Percentiles rank a stretch among this genome's conserved stretches.
Conservation (phyloP, 1,284 basidiomycete species). For the Ganoderma resinaceum region DNA sequence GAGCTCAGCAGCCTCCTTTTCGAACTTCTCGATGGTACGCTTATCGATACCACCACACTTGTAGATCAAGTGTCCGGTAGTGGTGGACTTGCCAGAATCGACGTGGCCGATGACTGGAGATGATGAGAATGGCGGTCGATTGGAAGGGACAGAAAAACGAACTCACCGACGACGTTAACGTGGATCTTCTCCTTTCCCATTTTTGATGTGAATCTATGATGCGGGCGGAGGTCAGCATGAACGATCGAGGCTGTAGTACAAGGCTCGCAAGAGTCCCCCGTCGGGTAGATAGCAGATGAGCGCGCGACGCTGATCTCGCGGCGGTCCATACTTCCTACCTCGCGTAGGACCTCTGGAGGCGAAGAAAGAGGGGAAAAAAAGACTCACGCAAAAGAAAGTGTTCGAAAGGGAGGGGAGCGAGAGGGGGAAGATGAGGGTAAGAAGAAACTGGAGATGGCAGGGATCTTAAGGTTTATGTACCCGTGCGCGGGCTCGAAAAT, state of each 20-base stretch:
- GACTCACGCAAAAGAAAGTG: slow-evolving; percentile 43
- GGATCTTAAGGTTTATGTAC: slow-evolving; percentile 46
- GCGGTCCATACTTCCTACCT: slow-evolving; percentile 19
- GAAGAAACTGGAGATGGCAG: slow-evolving; percentile 39
- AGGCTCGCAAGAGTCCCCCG: slow-evolving; percentile 13
- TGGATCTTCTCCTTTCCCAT: slow-evolving; percentile 92
- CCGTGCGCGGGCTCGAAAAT: slow-evolving; percentile 42
- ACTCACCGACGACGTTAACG: slow-evolving; percentile 92
- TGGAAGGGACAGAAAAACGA: slow-evolving; percentile 27
- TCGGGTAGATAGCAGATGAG: slow-evolving; percentile 30
- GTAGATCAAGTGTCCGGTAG: slow-evolving; percentile 99
- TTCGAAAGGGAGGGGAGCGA: slow-evolving; percentile 40
- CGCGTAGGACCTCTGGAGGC: slow-evolving; percentile 16
- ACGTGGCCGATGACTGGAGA: slow-evolving; percentile 92
- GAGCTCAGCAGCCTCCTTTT: slow-evolving; percentile 99
- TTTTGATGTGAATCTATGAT: slow-evolving; percentile 47
- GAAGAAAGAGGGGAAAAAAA: slow-evolving; percentile 11
- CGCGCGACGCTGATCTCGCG: slow-evolving; percentile 24
- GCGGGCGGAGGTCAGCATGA: slow-evolving; percentile 13
- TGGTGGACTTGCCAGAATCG: slow-evolving; percentile 99
- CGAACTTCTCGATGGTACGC: slow-evolving; percentile 99
- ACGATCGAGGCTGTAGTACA: slow-evolving; percentile 7
- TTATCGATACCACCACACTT: slow-evolving; percentile 99
- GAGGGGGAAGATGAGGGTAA: slow-evolving; percentile 44
- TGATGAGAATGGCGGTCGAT: slow-evolving; percentile 20